Evolutionary conservation across 495 filamentous ascomycete genomes (phyloP), one percentile per base, ranked within the genome.

Genomic region (Aspergillus olivimuriae): DNA sequence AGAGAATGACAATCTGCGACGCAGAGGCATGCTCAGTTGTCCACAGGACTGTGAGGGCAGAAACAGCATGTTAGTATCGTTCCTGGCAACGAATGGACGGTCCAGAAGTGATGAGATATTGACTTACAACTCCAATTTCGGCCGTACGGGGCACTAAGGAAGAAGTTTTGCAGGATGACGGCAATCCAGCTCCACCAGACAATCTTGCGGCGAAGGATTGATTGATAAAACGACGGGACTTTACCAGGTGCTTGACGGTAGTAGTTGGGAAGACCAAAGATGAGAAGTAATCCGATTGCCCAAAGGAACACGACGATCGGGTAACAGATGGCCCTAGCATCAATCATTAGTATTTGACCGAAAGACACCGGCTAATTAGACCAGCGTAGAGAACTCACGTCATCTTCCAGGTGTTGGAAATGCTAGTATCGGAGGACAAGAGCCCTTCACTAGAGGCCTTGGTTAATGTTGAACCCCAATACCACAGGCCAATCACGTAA

Each of bases 171-270:
- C 9, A 73, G 52, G 38, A 73, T 62, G 19, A 73, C 65, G 0
- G 67, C 62, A 12, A 63, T 59, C 53, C 67, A 73, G 41, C 67
- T 69, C 69, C 69, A 73, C 8, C 69, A 56, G n/a, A 73, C 58
- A 24, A 71, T 73, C 51, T 73, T 73, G 33, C 68, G 60, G 3
- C 68, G 53, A 40, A 68, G 63, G 3, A 73, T 55, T 1, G 69
- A 69, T 36, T 60, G 62, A 51, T 73, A 73, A 52, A 73, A 73
- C 0, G 69, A 71, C 2, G 84, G 83, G 0, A 87, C 76, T 30
- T 75, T 75, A 36, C 82, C 84, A 0, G 84, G 83, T 2, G 67
- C 61, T 48, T 83, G 81, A 35, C 77, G 68, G 49, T 73, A 73
- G 46, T 72, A 73, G 40, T 71, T 69, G 17, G 69, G 69, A 19